Conservation (phyloP, 805 yeast genomes). For the Saccharomycopsis amapae region DNA sequence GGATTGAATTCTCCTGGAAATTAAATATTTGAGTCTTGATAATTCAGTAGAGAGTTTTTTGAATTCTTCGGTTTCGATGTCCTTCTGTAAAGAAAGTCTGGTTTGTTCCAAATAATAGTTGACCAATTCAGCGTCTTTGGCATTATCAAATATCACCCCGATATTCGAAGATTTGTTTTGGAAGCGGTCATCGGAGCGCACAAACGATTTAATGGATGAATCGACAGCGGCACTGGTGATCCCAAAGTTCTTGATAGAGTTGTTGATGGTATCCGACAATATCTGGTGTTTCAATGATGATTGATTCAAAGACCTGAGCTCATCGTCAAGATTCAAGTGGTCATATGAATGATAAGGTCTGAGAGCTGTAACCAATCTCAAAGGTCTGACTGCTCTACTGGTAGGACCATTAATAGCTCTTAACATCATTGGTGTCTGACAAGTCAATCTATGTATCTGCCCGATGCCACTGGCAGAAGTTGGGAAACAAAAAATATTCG, state of each 20-base stretch:
- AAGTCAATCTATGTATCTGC: no score
- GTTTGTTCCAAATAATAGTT: constrained; percentile 7
- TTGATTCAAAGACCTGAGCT: not conserved
- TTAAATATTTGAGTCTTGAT: constrained; percentile 38
- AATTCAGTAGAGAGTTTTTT: constrained; percentile 28
- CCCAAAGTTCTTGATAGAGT: constrained; percentile 12
- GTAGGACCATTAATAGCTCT: no score
- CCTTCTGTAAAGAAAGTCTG: constrained; percentile 10
- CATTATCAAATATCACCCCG: constrained; percentile 5
- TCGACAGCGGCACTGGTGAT: constrained; percentile 7
- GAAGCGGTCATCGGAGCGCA: not conserved
- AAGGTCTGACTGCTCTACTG: no score
- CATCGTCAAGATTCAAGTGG: constrained; percentile 8
- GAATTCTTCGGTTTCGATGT: constrained; percentile 7
- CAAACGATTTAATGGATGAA: constrained; percentile 3
- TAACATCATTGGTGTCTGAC: no score
- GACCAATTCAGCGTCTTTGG: constrained; percentile 7
- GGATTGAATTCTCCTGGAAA: constrained; percentile 37
- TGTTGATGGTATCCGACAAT: constrained; percentile 5
- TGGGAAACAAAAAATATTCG: no score
- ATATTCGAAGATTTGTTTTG: constrained; percentile 8
- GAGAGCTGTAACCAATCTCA: not conserved
- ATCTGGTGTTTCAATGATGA: constrained; percentile 9
- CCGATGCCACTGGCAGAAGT: no score
- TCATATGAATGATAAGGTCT: constrained; percentile 13